Evolutionary conservation across 257 asterid species (phyloP).

Genomic region (Ilex asprella): DNA sequence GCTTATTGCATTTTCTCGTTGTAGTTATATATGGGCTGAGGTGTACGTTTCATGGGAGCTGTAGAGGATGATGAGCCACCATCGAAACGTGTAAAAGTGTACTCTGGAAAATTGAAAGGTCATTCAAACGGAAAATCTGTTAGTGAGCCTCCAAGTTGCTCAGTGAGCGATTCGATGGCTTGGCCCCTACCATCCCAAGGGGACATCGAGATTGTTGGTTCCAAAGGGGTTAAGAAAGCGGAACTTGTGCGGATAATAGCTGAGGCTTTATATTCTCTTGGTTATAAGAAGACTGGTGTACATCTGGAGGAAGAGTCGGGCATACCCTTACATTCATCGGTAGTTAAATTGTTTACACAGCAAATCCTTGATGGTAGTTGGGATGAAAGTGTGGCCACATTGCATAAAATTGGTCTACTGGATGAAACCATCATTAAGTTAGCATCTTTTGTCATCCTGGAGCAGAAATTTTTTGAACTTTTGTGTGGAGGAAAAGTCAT

Average conservation of each 20-base stretch:
- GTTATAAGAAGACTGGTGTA: slow-evolving; percentile 59
- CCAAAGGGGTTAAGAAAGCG: slow-evolving; percentile 60
- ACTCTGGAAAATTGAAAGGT: slow-evolving; percentile 39
- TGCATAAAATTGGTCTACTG: slow-evolving; percentile 40
- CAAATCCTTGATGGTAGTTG: slow-evolving; percentile 75
- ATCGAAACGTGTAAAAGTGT: slow-evolving; percentile 69
- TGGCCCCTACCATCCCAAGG: slow-evolving; percentile 48
- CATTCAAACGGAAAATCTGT: slow-evolving; percentile 38
- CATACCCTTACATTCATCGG: slow-evolving; percentile 51
- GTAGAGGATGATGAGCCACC: slow-evolving; percentile 79
- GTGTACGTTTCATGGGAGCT: slow-evolving; percentile 86
- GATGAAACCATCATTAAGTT: slow-evolving; percentile 48
- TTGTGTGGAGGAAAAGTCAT: slow-evolving; percentile 46
- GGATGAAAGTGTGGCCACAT: slow-evolving; percentile 63
- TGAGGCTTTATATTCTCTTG: slow-evolving; percentile 77
- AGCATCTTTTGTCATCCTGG: slow-evolving; percentile 67
- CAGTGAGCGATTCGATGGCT: slow-evolving; percentile 56
- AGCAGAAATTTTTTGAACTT: slow-evolving; percentile 73
- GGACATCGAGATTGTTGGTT: slow-evolving; percentile 65
- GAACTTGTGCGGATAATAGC: slow-evolving; percentile 70
- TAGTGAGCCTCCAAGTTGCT: slow-evolving; percentile 48
- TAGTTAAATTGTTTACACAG: slow-evolving; percentile 53
- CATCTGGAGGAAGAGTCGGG: slow-evolving; percentile 76
- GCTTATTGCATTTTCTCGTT: slow-evolving; percentile 10
- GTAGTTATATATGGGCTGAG: slow-evolving; percentile 67